Evolutionary conservation across 2,329 filamentous ascomycete genomes (phyloP).

Genomic region (Penicillium sp.): DNA sequence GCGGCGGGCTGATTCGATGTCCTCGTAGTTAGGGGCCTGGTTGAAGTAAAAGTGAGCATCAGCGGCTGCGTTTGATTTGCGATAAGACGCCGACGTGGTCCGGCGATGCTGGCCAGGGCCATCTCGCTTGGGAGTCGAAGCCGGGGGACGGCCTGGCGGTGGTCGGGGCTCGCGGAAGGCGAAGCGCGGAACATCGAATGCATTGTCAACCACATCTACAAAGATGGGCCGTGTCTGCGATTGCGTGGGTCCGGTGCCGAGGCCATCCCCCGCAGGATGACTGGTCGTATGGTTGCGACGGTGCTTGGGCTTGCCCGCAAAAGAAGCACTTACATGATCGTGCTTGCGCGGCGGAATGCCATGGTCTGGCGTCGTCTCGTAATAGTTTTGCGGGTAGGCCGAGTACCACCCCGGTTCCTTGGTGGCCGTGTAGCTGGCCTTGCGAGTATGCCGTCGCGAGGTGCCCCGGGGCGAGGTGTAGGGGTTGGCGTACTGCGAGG

Average conservation of each 20-base stretch:
- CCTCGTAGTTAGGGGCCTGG: slow-evolving; percentile 57
- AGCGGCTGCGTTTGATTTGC: slow-evolving; percentile 46
- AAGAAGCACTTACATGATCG: slow-evolving; percentile 66
- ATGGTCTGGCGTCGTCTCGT: slow-evolving; percentile 50
- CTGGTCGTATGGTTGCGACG: slow-evolving; percentile 51
- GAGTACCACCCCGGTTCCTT: slow-evolving; percentile 45
- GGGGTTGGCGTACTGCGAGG: slow-evolving; percentile 53
- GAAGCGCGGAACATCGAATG: slow-evolving; percentile 48
- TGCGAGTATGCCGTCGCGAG: slow-evolving; percentile 54
- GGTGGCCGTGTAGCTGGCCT: slow-evolving; percentile 54
- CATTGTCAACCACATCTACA: slow-evolving; percentile 56
- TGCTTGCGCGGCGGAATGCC: slow-evolving; percentile 53
- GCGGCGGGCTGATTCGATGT: slow-evolving; percentile 49
- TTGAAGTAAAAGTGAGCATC: slow-evolving; percentile 52
- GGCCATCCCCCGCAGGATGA: slow-evolving; percentile 31
- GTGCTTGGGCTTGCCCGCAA: slow-evolving; percentile 39
- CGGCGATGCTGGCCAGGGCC: slow-evolving; percentile 24
- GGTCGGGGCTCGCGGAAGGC: slow-evolving; percentile 47
- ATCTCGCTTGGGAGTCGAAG: slow-evolving; percentile 24
- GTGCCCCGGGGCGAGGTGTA: slow-evolving; percentile 45
- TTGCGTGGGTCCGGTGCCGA: slow-evolving; percentile 29
- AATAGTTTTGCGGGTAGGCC: slow-evolving; percentile 47
- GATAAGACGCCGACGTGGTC: slow-evolving; percentile 35
- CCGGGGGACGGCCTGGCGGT: slow-evolving; percentile 24
- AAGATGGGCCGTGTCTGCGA: slow-evolving; percentile 54